Base-by-base conservation (phyloP, 1,284 basidiomycete genomes). In the Fomes fomentarius region DNA sequence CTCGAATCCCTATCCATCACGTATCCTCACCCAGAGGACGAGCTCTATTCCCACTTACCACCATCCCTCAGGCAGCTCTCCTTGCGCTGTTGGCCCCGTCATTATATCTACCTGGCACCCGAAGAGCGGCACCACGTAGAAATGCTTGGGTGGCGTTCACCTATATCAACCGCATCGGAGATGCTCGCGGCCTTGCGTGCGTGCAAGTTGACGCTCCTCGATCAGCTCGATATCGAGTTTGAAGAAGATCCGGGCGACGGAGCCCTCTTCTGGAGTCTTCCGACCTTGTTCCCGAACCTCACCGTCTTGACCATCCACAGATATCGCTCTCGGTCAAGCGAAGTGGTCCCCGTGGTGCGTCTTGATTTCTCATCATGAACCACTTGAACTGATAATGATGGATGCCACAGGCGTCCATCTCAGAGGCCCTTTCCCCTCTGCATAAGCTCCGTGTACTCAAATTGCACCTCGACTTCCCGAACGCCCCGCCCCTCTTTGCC, bases 1-100 rank as follows among this genome's bases (percentile, higher is more conserved):
- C 24, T 42, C 5, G 40, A 26, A 25, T 26, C 40, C 6, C 48
- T 50, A 4, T 26, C 24, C 11, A 17, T 51, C 8, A 44, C 50
- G 5, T 51, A 51, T 19, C 50, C 50, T 3, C 42, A 51, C 17
- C 41, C 50, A 3, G 41, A 51, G 4, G 41, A 51, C 25, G 24
- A 45, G 34, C 17, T 51, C 12, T 51, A 38, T 15, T 9, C 41
- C 7, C 50, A 45, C 14, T 33, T 51, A 9, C 34, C 50, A 1
- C 6, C 42, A 0, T 31, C 41, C 8, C 34, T 51, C 14, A 24
- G n/a, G 11, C 15, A 15, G 14, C 41, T 51, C 15, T 10, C 50
- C 0, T 9, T 51, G 2, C 50, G 42, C 8, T 43, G 43, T 35
- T 51, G 42, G 41, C 50, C 50, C 2, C 38, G 47, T 12, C 43